phyloP scores from a whole-genome alignment of 805 yeast genomes.

The Candida ponderosae region DNA sequence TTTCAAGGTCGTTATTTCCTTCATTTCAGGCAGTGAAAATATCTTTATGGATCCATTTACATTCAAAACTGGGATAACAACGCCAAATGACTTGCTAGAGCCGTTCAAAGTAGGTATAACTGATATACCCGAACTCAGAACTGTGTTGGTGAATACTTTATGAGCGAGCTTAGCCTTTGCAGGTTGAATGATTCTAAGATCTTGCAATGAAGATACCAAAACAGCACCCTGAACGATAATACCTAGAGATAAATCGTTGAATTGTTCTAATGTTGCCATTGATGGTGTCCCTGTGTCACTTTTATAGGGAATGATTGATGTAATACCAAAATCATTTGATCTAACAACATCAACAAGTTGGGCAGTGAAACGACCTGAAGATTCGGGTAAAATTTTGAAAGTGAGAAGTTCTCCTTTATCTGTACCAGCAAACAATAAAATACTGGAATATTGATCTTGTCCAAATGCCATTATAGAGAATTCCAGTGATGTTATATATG shows the following conservation, averaged over 20 bases:
- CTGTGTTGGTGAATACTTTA: constrained; percentile 44
- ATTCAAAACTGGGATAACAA: constrained; percentile 38
- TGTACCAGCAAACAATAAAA: constrained; percentile 70
- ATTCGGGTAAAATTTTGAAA: constrained; percentile 57
- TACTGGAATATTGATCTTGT: constrained; percentile 63
- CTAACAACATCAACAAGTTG: constrained; percentile 40
- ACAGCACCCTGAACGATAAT: constrained; percentile 54
- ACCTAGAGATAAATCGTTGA: constrained; percentile 56
- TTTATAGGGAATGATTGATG: constrained; percentile 50
- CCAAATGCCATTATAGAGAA: constrained; percentile 67
- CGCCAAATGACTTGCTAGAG: constrained; percentile 28
- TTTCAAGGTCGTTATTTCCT: constrained; percentile 44
- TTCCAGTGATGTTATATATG: constrained; percentile 50
- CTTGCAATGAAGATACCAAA: constrained; percentile 46
- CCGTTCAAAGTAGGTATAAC: constrained; percentile 19
- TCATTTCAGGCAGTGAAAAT: constrained; percentile 51
- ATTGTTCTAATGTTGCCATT: constrained; percentile 49
- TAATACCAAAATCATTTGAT: constrained; percentile 44
- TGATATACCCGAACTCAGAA: constrained; percentile 44
- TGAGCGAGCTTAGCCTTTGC: constrained; percentile 60
- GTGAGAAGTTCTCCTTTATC: constrained; percentile 61
- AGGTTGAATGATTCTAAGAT: constrained; percentile 53
- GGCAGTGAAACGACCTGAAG: constrained; percentile 53
- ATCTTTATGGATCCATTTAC: constrained; percentile 39
- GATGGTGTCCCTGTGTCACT: constrained; percentile 55